Evolutionary conservation across 768 basidiomycete species (phyloP).

Genomic region (Termitomyces sp.): DNA sequence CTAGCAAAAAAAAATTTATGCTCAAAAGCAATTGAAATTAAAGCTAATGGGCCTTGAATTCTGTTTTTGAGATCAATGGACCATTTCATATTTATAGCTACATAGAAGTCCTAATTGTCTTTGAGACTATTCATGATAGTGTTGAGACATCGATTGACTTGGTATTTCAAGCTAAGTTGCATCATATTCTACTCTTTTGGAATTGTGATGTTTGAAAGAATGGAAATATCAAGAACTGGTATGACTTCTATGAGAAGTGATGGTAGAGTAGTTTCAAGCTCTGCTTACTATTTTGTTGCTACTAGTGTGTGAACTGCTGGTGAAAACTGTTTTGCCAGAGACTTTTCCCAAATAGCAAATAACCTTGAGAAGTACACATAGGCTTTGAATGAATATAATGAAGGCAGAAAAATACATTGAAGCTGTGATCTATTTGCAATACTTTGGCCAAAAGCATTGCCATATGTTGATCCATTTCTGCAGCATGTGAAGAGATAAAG

Average conservation of each 20-base stretch:
- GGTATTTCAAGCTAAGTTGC: not conserved
- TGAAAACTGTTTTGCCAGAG: not conserved
- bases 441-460: not conserved
- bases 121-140: not conserved
- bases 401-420: not conserved
- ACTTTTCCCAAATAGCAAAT: not conserved
- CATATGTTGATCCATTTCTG: not conserved
- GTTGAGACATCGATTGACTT: not conserved
- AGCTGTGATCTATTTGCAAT: not conserved
- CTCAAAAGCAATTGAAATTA: constrained; percentile 5
- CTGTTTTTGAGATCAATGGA: constrained; percentile 6
- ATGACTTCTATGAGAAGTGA: constrained; percentile 7
- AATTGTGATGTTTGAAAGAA: not conserved
- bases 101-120: not conserved
- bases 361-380: not conserved
- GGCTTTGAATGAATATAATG: not conserved
- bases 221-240: not conserved
- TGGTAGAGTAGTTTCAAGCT: constrained; percentile 2
- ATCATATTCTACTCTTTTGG: not conserved
- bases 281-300: not conserved
- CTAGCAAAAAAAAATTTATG: not conserved
- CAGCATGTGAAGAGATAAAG: not conserved
- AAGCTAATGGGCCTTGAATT: constrained; percentile 9
- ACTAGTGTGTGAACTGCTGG: not conserved
- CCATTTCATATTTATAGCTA: constrained; percentile 15